Evolutionary conservation across 805 yeast genomes (phyloP), one percentile per base, ranked within the genome.

Genomic region (Barnettozyma californica): DNA sequence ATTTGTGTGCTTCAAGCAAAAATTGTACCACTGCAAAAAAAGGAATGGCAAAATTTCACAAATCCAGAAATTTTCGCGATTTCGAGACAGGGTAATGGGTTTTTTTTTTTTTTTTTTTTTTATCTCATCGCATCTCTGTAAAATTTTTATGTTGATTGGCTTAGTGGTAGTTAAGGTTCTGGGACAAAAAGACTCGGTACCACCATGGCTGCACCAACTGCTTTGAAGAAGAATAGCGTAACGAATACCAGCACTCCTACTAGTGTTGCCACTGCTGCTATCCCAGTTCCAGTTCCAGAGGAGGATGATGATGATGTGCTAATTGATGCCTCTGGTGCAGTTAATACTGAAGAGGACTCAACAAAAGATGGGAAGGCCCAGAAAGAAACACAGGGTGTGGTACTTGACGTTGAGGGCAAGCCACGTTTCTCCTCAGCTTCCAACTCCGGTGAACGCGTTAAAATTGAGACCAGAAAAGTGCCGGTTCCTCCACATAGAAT

Each of bases 401-500:
- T 69, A 3, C 51, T 71, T 6, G 97, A 92, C 67, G 91, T 86
- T 55, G 78, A 80, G 48, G 98, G 98, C 40, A 86, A 89, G 59
- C 96, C 97, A 41, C 81, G 83, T 58, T 90, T 91, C 63, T 74
- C 81, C 33, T 79, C 91, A 19, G 92, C 89, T 23, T 76, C 84
- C 13, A 74, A 76, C 49, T 64, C 83, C 4, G 69, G 63, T 5
- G 76, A 74, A 70, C 78, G 76, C 53, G 91, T 88, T 27, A 89
- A 89, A 67, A 71, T 84, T 46, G 97, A 92, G 67, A 76, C 84
- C 47, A 78, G 98, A 70, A 91, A 91, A 62, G 87, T 94, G 10
- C 80, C 92, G 3, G 95, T 94, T 29, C 99, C 99, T 37, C 98
- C 97, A 27, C 98, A 94, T 67, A 80, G 99, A 75, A 85, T 94